Base-by-base conservation (phyloP, 192 early-diverging fungal species). In the Rhizophagus sp. region DNA sequence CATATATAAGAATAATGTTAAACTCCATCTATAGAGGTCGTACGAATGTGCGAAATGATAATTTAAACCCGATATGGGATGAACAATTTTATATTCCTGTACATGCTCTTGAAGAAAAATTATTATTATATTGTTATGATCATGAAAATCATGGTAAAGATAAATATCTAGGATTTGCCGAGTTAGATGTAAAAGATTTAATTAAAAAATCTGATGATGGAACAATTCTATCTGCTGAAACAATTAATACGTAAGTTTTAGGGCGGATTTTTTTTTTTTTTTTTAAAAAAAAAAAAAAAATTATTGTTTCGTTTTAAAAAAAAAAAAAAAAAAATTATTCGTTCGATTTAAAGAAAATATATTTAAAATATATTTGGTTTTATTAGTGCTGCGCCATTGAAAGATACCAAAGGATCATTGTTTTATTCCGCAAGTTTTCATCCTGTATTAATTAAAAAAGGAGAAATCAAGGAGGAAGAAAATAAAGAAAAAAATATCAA, bases 111-210 rank as follows among this genome's bases (percentile, higher is more conserved):
- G 84, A 84, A 71, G 94, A 97, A 81, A 81, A 83, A n/a, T 47
- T 97, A 34, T 82, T 82, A 24, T 84, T 96, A n/a, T 89, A 93
- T 78, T 84, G 92, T 27, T 93, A 89, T 86, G 95, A 97, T 81
- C 93, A 86, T 87, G 96, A 97, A 81, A 88, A 88, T 69, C 78
- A 90, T 22, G 84, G 87, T 73, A 92, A 92, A 82, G 92, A 96
- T 83, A 91, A 90, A 83, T 83, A 88, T 1, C 80, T 97, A 25
- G 95, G 96, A 47, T 82, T 88, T 70, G 78, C 86, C 13, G 84
- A 83, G 24, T 41, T 87, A 17, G 5, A 5, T 9, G 41, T 82
- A 13, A 57, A 57, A 7, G 52, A 22, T 19, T 22, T 57, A 19
- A 22, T 57, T 19, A 57, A 22, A 22, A 22, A 57, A 57, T 22